phyloP scores from a whole-genome alignment of 2,329 filamentous ascomycete genomes.

The Colletotrichum eremochloae region DNA sequence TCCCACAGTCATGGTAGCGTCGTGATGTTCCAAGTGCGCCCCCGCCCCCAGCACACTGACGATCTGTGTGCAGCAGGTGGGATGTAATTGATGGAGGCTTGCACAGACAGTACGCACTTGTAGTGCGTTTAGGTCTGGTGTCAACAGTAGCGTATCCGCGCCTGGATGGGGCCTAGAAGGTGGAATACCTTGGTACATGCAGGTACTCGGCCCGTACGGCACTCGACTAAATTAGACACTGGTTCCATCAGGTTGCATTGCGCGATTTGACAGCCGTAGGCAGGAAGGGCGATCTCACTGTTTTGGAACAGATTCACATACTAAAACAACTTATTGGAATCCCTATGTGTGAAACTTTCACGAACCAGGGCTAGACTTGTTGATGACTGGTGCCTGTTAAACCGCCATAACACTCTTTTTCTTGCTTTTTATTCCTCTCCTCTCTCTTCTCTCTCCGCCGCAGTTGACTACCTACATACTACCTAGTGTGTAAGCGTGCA shows the following conservation, averaged over 20 bases:
- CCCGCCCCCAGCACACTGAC: background rate
- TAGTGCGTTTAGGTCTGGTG: too few relatives aligned
- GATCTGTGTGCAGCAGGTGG: background rate
- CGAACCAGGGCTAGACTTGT: conserved; percentile 26
- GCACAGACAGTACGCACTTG: too few relatives aligned
- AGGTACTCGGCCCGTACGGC: conserved; percentile 6
- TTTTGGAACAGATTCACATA: background rate
- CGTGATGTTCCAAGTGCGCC: background rate
- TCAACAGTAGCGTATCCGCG: too few relatives aligned
- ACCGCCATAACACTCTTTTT: conserved; percentile 8
- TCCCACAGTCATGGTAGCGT: too few relatives aligned
- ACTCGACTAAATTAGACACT: conserved; percentile 22
- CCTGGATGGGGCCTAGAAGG: too few relatives aligned
- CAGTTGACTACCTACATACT: too few relatives aligned
- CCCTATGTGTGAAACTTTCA: conserved; percentile 26
- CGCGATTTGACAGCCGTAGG: conserved; percentile 30
- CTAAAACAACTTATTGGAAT: conserved; percentile 30
- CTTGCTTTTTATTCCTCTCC: background rate
- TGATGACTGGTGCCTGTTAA: conserved; percentile 11
- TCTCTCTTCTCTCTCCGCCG: background rate
- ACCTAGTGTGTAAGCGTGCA: too few relatives aligned
- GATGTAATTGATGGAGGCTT: background rate
- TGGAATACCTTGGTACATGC: conserved; percentile 5
- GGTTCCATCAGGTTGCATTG: conserved; percentile 30
- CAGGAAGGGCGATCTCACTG: conserved; percentile 11